Base-by-base conservation (phyloP, 306 rosid species). In the Castanea crenata region DNA sequence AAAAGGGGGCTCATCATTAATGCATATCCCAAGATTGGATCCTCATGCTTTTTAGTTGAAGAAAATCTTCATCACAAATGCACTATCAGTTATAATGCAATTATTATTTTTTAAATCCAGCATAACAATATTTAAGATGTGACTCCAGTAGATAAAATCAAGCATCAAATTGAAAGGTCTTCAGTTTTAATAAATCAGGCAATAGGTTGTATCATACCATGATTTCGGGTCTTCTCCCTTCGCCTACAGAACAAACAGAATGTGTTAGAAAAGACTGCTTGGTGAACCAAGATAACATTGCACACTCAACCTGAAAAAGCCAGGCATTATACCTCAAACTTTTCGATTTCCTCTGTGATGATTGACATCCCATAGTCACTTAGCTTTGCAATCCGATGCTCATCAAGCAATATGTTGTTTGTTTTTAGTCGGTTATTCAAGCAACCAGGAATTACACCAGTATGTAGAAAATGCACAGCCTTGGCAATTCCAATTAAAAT, bases 331-430 rank as follows among this genome's bases (percentile, higher is more conserved):
- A 90, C 98, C 98, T 88, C 92, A 14, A 29, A 76, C 44, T 86
- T 88, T 85, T 83, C 92, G 5, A 82, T 75, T 80, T 89, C 94
- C 65, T 87, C 94, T 32, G 84, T 71, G 76, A 92, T 79, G 72
- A 91, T 63, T 65, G 89, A 94, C 84, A 87, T 86, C 75, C 97
- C 98, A 72, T 92, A 91, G 88, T 94, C 98, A 65, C 97, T 94
- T 70, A 94, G 83, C 86, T 91, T 94, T 16, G 96, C 89, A 76
- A 92, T 77, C 65, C 56, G 81, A 80, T 92, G 93, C 85, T 94
- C 98, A 32, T 92, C 94, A 61, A 94, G 90, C 82, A 94, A 81
- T 75, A 94, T 71, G 69, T 87, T 91, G 87, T 86, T 89, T 1
- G 94, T 91, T 81, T 86, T 91, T 71, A 94, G 76, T 57, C 79